These are phyloP conservation scores for Linnemannia elongata DNA, from an alignment of 192 early-diverging fungal species.

Conservation along the genomic window DNA sequence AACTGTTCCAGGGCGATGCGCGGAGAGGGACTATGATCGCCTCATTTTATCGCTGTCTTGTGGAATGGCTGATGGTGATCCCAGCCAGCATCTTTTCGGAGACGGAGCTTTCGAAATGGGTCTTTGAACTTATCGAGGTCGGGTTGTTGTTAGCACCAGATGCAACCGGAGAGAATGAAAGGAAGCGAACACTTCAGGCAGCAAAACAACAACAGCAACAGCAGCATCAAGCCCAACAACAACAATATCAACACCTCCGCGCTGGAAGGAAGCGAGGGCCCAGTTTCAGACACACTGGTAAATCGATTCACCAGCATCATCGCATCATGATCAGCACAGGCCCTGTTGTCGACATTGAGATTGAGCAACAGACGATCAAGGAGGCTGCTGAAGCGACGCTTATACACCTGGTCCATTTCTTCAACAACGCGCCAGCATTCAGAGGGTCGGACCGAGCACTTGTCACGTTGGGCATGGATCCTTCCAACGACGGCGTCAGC, in stretches of 20 bases:
- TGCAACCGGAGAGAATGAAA: slow-evolving; percentile 33
- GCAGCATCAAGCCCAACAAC: slow-evolving; percentile 14
- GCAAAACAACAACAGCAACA: slow-evolving; percentile 40
- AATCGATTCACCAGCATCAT: slow-evolving; percentile 48
- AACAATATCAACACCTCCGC: slow-evolving; percentile 1
- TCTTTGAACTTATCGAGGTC: slow-evolving; percentile 80
- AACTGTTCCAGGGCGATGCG: slow-evolving; percentile 48
- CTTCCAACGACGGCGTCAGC: background rate
- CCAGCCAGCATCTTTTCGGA: slow-evolving; percentile 71
- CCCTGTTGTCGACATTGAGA: slow-evolving; percentile 23
- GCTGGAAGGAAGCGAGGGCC: slow-evolving; percentile 29
- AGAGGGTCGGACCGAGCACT: slow-evolving; percentile 62
- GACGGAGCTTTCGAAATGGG: slow-evolving; percentile 71
- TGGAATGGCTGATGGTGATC: slow-evolving; percentile 83
- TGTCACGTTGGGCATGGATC: slow-evolving; percentile 38
- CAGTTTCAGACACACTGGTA: slow-evolving; percentile 40
- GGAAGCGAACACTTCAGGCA: slow-evolving; percentile 27
- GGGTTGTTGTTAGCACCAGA: slow-evolving; percentile 58
- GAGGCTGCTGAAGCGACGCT: slow-evolving; percentile 79
- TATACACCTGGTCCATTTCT: slow-evolving; percentile 78
- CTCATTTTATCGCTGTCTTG: slow-evolving; percentile 74
- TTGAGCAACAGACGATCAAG: slow-evolving; percentile 55
- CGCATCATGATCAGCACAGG: slow-evolving; percentile 48
- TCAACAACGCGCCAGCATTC: slow-evolving; percentile 74
- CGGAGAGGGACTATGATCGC: slow-evolving; percentile 69